These are phyloP conservation scores for Cladorrhinum sp. DNA, from an alignment of 2,329 filamentous ascomycete genomes.

Conservation along the genomic window DNA sequence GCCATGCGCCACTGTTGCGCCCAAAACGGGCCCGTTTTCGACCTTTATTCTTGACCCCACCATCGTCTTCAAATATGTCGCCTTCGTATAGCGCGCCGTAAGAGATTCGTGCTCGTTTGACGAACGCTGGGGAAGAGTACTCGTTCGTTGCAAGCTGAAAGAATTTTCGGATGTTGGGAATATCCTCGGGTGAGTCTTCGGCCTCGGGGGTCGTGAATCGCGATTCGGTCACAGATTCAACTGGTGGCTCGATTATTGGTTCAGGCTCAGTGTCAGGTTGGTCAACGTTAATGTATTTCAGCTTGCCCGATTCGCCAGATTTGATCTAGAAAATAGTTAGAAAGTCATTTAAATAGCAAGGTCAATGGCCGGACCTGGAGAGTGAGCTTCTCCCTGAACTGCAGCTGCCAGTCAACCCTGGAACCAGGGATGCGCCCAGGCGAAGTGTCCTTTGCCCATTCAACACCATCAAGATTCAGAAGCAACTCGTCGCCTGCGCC, in stretches of 20 bases:
- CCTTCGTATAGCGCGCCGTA: conserved; percentile 65
- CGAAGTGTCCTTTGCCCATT: conserved; percentile 57
- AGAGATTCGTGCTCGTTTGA: conserved; percentile 68
- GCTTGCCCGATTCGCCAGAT: conserved; percentile 45
- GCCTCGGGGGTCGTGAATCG: conserved; percentile 23
- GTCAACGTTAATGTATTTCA: conserved; percentile 53
- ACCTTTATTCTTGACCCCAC: conserved; percentile 55
- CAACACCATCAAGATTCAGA: conserved; percentile 65
- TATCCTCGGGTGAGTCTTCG: not conserved
- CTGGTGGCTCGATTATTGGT: conserved; percentile 23
- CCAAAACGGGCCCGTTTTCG: conserved; percentile 71
- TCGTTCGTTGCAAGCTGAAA: conserved; percentile 44
- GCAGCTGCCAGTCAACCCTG: conserved; percentile 57
- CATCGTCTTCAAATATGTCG: conserved; percentile 70
- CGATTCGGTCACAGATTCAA: conserved; percentile 19
- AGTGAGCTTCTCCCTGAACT: conserved; percentile 49
- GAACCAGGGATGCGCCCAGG: conserved; percentile 48
- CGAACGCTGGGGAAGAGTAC: conserved; percentile 76
- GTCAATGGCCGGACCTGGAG: conserved; percentile 39
- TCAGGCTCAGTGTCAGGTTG: conserved; percentile 33
- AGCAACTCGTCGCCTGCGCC: conserved; percentile 76
- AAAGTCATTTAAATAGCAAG: not conserved
- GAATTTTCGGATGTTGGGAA: conserved; percentile 28
- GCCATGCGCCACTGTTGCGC: conserved; percentile 68
- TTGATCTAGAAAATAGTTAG: conserved; percentile 36